Percentiles rank a stretch among this genome's conserved stretches.
Evolutionary conservation across 192 early-diverging fungal species (phyloP).

Genomic region (Coemansia sp.): DNA sequence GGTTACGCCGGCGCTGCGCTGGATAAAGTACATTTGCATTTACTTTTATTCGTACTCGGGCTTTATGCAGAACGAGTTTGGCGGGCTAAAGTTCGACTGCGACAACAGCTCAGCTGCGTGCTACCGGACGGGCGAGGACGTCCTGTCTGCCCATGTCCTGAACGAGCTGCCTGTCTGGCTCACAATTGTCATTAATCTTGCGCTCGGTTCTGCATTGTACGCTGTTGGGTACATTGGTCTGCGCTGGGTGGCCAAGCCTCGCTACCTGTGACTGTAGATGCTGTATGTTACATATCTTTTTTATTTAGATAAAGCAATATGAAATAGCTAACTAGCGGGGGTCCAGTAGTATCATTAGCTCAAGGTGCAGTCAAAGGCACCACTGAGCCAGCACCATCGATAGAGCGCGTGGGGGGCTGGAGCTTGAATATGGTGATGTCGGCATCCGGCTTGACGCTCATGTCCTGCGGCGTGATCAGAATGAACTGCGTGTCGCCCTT

Average conservation of each 20-base stretch:
- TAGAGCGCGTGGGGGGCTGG: conserved; percentile 53
- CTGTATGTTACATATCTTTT: too few relatives aligned
- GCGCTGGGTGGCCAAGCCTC: conserved; percentile 37
- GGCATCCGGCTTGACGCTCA: conserved; percentile 59
- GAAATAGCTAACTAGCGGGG: too few relatives aligned
- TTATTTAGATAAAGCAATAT: too few relatives aligned
- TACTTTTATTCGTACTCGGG: too few relatives aligned
- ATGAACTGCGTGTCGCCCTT: conserved; percentile 83
- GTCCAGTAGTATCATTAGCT: too few relatives aligned
- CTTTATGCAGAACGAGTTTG: too few relatives aligned
- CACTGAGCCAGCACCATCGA: background rate
- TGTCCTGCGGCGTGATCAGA: conserved; percentile 94
- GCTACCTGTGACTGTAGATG: conserved; percentile 31
- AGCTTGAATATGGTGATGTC: conserved; percentile 57
- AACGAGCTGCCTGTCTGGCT: conserved; percentile 22
- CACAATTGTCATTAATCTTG: conserved; percentile 19
- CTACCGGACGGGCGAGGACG: conserved; percentile 27
- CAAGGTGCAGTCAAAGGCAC: background rate
- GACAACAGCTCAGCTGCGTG: background rate
- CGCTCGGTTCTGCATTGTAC: conserved; percentile 19
- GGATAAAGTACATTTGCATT: too few relatives aligned
- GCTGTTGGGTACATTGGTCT: conserved; percentile 19
- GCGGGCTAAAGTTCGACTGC: conserved; percentile 30
- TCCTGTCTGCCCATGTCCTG: conserved; percentile 25
- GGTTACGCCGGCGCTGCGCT: too few relatives aligned